Evolutionary conservation across 768 basidiomycete genomes (phyloP).

Genomic region (Suillus lakei): DNA sequence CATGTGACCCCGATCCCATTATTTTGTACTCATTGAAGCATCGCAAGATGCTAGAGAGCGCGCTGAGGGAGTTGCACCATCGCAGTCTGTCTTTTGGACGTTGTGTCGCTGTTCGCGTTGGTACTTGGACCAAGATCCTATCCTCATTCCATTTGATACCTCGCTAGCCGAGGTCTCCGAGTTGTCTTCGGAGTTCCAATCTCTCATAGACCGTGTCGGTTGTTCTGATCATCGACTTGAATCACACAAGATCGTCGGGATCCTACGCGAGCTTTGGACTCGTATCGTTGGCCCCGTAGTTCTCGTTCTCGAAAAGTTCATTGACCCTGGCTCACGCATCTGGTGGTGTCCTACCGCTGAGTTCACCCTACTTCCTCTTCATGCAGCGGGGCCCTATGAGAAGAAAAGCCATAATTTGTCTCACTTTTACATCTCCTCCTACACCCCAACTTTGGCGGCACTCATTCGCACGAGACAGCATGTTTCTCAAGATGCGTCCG

Average conservation of each 20-base stretch:
- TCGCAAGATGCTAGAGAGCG: too few species aligned
- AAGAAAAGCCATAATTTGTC: slow-evolving; percentile 6
- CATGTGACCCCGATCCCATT: too few species aligned
- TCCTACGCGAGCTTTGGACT: slow-evolving; percentile 11
- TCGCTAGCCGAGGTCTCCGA: background rate
- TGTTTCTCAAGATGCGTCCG: background rate
- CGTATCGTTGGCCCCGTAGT: slow-evolving; percentile 6
- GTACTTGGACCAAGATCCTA: background rate
- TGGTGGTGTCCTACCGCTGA: slow-evolving; percentile 18
- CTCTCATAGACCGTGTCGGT: background rate
- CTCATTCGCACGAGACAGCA: slow-evolving; percentile 13
- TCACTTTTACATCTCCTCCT: slow-evolving; percentile 13
- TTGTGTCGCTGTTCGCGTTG: too few species aligned
- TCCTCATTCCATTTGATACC: background rate
- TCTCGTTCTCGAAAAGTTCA: background rate
- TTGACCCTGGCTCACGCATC: slow-evolving; percentile 3
- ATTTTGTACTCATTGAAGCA: too few species aligned
- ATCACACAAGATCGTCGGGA: slow-evolving; percentile 8
- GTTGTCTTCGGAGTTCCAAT: background rate
- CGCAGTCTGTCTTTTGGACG: too few species aligned
- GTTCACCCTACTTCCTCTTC: slow-evolving; percentile 16
- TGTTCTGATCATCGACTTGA: slow-evolving; percentile 3
- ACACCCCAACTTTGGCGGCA: slow-evolving; percentile 13
- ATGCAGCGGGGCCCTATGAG: slow-evolving; percentile 12
- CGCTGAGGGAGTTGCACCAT: too few species aligned